Conservation (phyloP, 441 rosid species). For the Manihot esculenta region DNA sequence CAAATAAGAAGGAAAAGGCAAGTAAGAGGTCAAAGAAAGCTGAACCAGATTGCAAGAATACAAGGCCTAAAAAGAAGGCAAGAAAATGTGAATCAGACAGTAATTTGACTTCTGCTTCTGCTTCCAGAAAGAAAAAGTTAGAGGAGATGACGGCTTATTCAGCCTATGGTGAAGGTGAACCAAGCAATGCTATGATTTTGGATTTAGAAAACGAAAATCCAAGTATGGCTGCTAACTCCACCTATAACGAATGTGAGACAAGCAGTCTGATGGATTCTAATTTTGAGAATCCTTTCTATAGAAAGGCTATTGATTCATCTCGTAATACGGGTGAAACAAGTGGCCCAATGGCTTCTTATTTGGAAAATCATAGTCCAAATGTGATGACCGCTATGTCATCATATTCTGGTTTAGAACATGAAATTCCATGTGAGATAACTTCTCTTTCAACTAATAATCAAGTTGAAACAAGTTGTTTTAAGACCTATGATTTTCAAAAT, state of each 20-base stretch:
- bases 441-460: not conserved
- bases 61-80: constrained; percentile 11
- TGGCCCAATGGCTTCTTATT: not conserved
- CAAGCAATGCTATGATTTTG: not conserved
- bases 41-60: not conserved
- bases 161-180: not conserved
- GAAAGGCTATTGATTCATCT: not conserved
- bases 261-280: constrained; percentile 14
- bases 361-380: not conserved
- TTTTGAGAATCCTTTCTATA: not conserved
- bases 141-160: not conserved
- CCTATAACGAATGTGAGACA: constrained; percentile 5
- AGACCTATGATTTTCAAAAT: too few species aligned
- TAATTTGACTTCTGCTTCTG: not conserved
- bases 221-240: not conserved
- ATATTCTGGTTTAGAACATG: too few species aligned
- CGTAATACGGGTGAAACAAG: not conserved
- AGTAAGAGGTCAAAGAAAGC: constrained; percentile 4
- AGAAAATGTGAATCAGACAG: constrained; percentile 9
- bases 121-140: not conserved
- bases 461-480: not conserved
- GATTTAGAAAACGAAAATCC: not conserved
- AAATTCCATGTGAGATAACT: not conserved
- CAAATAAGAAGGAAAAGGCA: constrained; percentile 4
- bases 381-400: too few species aligned